Base-by-base conservation (phyloP, 805 yeast genomes). In the Starmerella vitae region DNA sequence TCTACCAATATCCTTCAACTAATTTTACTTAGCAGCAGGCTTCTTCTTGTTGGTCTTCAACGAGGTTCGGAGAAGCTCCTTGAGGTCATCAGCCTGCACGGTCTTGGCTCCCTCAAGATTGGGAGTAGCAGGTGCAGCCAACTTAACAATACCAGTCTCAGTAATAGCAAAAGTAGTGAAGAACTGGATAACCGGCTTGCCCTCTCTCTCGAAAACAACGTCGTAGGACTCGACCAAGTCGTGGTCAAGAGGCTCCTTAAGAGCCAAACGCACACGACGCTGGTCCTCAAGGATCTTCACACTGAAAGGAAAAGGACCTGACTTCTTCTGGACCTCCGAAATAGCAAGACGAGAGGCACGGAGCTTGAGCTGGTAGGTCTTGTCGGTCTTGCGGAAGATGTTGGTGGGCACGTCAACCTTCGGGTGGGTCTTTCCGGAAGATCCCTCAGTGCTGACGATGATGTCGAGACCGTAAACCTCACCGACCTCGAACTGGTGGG, bases 401-500 rank as follows among this genome's bases (percentile, higher is more conserved):
- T 83, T 69, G 48, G 88, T 78, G 55, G 71, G 71, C 54, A 68
- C 65, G 50, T 73, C 71, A n/a, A n/a, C n/a, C 39, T 75, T 65
- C 41, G 61, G 57, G 56, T 71, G 68, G 44, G 76, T 78, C 64
- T 76, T 76, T 46, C 88, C 53, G 14, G 47, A 26, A 15, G 47
- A 41, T 21, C 51, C 78, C 5, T 78, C 71, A 30, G 79, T 68
- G 19, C 81, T 69, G 46, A 79, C 65, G 44, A 80, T 66, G 45
- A 79, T 69, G 56, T 79, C 88, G 50, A 79, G 64, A 37, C 88
- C 88, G 56, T 72, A 79, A 26, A 80, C 88, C 57, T 79, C 84
- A 56, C 75, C 75, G 55, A 73, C 80, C 59, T 72, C 82, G 49
- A 80, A 78, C 55, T 69, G 72, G 58, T 64, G 62, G 37, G 81